phyloP scores from a whole-genome alignment of 2,329 filamentous ascomycete genomes.

The Claviceps paspali region DNA sequence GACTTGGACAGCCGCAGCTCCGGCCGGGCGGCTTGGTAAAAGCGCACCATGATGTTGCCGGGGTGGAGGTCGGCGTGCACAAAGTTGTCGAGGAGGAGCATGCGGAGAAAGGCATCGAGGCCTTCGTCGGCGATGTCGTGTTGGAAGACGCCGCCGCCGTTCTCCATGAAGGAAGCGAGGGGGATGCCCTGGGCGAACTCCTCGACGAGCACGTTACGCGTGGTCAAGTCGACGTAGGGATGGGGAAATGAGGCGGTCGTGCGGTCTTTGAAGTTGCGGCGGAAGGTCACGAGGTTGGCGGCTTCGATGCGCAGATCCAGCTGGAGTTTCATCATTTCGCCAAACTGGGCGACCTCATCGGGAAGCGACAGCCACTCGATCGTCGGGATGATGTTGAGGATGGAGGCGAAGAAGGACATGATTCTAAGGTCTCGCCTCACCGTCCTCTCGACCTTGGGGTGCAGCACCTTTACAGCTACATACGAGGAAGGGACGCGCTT shows the following conservation, averaged over 20 bases:
- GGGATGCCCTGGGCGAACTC: slow-evolving; percentile 94
- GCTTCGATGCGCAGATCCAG: slow-evolving; percentile 90
- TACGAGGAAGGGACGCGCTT: slow-evolving; percentile 77
- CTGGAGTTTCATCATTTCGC: slow-evolving; percentile 98
- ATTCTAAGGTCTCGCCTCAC: slow-evolving; percentile 86
- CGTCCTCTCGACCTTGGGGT: slow-evolving; percentile 77
- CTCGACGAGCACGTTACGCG: slow-evolving; percentile 80
- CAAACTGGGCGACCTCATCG: slow-evolving; percentile 86
- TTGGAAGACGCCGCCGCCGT: slow-evolving; percentile 84
- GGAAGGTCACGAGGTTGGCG: slow-evolving; percentile 75
- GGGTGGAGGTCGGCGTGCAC: slow-evolving; percentile 93
- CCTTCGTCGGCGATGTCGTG: slow-evolving; percentile 91
- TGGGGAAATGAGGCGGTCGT: slow-evolving; percentile 95
- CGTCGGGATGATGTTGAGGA: slow-evolving; percentile 77
- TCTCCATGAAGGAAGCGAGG: slow-evolving; percentile 75
- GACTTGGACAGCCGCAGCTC: slow-evolving; percentile 31
- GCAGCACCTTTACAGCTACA: slow-evolving; percentile 90
- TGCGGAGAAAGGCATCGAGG: slow-evolving; percentile 86
- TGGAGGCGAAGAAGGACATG: slow-evolving; percentile 78
- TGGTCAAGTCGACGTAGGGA: slow-evolving; percentile 84
- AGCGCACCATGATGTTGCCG: slow-evolving; percentile 98
- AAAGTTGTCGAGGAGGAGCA: slow-evolving; percentile 96
- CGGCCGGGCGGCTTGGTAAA: slow-evolving; percentile 70
- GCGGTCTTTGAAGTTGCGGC: slow-evolving; percentile 76
- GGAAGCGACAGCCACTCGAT: slow-evolving; percentile 96